Conservation (phyloP, 2,329 filamentous ascomycete genomes). For the Cercospora janseana region DNA sequence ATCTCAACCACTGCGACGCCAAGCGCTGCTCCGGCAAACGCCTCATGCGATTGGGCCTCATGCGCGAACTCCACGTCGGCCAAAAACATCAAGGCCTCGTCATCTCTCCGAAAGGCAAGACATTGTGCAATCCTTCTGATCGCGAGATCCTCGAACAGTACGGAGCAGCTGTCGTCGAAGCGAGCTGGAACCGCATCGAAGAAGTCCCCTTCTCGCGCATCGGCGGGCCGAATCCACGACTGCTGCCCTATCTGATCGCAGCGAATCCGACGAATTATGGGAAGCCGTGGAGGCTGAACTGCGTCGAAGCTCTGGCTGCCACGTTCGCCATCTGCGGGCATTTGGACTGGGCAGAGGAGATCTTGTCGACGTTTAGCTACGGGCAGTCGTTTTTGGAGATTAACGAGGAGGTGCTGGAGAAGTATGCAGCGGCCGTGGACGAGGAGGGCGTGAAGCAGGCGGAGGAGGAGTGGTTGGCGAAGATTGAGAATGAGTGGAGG, state of each 20-base stretch:
- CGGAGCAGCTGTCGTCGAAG: conserved; percentile 94
- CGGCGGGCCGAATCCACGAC: conserved; percentile 85
- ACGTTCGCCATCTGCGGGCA: conserved; percentile 93
- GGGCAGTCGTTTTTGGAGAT: conserved; percentile 87
- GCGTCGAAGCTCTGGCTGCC: conserved; percentile 89
- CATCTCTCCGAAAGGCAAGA: conserved; percentile 92
- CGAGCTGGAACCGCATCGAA: conserved; percentile 88
- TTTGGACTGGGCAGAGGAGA: conserved; percentile 81
- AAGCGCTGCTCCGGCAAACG: conserved; percentile 96
- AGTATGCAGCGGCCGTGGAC: conserved; percentile 78
- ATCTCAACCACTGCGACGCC: conserved; percentile 94
- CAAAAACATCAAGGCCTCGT: conserved; percentile 91
- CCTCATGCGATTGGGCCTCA: conserved; percentile 85
- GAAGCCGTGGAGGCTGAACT: conserved; percentile 91
- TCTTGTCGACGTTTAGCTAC: conserved; percentile 83
- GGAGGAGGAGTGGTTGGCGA: conserved; percentile 82
- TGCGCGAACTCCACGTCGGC: conserved; percentile 88
- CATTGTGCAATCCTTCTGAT: conserved; percentile 79
- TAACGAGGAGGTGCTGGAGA: conserved; percentile 75
- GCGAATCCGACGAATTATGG: conserved; percentile 98
- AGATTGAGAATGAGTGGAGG: conserved; percentile 84
- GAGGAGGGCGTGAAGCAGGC: conserved; percentile 80
- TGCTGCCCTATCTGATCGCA: conserved; percentile 91
- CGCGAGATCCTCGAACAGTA: conserved; percentile 76
- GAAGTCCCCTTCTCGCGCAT: conserved; percentile 91